Percentiles rank a stretch among this genome's conserved stretches.
Conservation (phyloP, 306 rosid species). For the Quercus glauca region DNA sequence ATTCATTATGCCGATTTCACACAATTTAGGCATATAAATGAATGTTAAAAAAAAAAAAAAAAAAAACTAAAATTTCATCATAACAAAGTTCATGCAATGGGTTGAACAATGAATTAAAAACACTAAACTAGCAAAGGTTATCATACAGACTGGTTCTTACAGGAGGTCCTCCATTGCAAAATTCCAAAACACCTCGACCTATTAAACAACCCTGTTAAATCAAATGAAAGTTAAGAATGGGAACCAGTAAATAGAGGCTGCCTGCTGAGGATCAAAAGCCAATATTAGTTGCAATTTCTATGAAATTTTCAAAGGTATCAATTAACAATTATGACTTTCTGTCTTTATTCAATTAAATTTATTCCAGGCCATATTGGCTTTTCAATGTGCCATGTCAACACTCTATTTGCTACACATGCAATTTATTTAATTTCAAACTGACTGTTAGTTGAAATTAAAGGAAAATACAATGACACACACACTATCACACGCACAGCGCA, state of each 20-base stretch:
- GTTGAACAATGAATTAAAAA: not conserved
- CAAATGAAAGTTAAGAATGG: conserved; percentile 13
- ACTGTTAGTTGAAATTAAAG: no score
- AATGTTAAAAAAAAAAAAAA: not conserved
- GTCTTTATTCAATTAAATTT: no score
- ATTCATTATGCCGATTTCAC: not conserved
- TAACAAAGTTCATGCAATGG: not conserved
- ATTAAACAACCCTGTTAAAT: conserved; percentile 75
- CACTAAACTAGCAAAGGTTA: not conserved
- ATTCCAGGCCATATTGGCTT: no score
- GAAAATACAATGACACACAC: no score
- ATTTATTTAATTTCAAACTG: no score
- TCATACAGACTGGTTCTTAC: conserved; percentile 42
- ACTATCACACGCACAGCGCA: fast-evolving
- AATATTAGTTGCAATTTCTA: not conserved
- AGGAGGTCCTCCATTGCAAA: conserved; percentile 71
- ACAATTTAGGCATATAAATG: not conserved
- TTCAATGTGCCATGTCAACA: no score
- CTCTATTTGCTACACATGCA: no score
- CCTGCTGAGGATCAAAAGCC: not conserved
- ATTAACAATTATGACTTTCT: no score
- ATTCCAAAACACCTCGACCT: conserved; percentile 76
- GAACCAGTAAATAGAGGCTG: not conserved
- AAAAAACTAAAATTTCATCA: not conserved
- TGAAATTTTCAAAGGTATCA: no score